Percentiles rank a stretch among this genome's conserved stretches.
Evolutionary conservation across 2,329 filamentous ascomycete species (phyloP).

Genomic region (Colletotrichum gigasporum): DNA sequence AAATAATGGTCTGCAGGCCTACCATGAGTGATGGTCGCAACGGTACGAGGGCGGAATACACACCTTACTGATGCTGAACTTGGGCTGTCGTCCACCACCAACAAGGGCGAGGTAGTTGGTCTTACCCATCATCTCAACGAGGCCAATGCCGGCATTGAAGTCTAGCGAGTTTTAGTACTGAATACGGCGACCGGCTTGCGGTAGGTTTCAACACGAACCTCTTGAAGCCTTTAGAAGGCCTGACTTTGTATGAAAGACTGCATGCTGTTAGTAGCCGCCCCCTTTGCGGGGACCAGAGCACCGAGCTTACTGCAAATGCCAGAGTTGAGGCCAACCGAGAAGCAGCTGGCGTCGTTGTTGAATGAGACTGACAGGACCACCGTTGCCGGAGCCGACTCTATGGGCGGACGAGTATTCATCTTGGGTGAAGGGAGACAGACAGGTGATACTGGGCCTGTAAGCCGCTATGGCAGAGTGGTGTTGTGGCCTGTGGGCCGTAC

Average conservation of each 20-base stretch:
- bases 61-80: slow-evolving; percentile 88
- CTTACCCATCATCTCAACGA: slow-evolving; percentile 87
- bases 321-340: slow-evolving; percentile 85
- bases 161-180: slow-evolving; percentile 56
- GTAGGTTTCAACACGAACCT: slow-evolving; percentile 40
- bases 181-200: too few species aligned
- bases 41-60: neutral
- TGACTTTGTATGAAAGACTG: slow-evolving; percentile 79
- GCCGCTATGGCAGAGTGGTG: neutral
- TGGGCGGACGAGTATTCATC: slow-evolving; percentile 91
- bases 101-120: slow-evolving; percentile 90
- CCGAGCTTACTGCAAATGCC: slow-evolving; percentile 79
- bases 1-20: slow-evolving; percentile 89
- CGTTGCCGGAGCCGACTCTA: slow-evolving; percentile 79
- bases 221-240: slow-evolving; percentile 72
- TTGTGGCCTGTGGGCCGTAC: neutral
- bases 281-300: neutral
- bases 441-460: slow-evolving; percentile 6
- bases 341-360: slow-evolving; percentile 86
- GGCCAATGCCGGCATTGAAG: slow-evolving; percentile 83
- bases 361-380: slow-evolving; percentile 85
- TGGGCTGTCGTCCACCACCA: slow-evolving; percentile 85
- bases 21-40: too few species aligned
- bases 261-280: slow-evolving; percentile 37
- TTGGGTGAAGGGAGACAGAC: slow-evolving; percentile 36